A percentile compares a stretch with the other conserved stretches of the same genome.
Evolutionary conservation across 768 basidiomycete genomes (phyloP).

Genomic region (Leccinum aurantiacum): DNA sequence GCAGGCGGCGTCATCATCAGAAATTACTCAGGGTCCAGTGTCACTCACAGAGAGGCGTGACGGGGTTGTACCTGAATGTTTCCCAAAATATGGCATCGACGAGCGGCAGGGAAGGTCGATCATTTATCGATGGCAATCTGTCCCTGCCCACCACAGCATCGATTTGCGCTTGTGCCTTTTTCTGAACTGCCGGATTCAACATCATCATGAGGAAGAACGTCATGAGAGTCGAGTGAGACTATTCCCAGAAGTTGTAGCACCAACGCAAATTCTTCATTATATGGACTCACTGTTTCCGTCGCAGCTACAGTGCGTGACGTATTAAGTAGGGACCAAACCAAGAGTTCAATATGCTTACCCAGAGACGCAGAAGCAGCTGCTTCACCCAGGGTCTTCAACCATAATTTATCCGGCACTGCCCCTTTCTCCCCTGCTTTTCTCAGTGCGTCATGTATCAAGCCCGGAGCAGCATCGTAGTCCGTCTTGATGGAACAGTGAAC

Average conservation of each 20-base stretch:
- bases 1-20: not conserved
- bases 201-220: slow-evolving; percentile 11
- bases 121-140: slow-evolving; percentile 10
- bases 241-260: not conserved
- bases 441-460: slow-evolving; percentile 11
- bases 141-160: slow-evolving; percentile 7
- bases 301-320: not conserved
- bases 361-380: slow-evolving; percentile 10
- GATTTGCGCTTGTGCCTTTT: slow-evolving; percentile 11
- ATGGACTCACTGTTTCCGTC: slow-evolving; percentile 1
- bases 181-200: slow-evolving; percentile 3
- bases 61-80: not conserved
- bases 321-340: not conserved
- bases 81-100: slow-evolving; percentile 11
- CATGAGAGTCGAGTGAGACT: slow-evolving; percentile 6
- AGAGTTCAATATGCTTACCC: slow-evolving; percentile 1
- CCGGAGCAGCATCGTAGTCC: not conserved
- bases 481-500: not conserved
- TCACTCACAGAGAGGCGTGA: slow-evolving; percentile 4
- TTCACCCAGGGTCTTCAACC: slow-evolving; percentile 9
- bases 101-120: slow-evolving; percentile 10
- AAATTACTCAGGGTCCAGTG: not conserved
- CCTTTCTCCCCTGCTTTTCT: slow-evolving; percentile 1
- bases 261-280: not conserved
- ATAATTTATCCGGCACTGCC: not conserved